These are phyloP conservation scores for Thielaviopsis cerberus DNA, from an alignment of 2,329 filamentous ascomycete genomes.

Conservation along the genomic window DNA sequence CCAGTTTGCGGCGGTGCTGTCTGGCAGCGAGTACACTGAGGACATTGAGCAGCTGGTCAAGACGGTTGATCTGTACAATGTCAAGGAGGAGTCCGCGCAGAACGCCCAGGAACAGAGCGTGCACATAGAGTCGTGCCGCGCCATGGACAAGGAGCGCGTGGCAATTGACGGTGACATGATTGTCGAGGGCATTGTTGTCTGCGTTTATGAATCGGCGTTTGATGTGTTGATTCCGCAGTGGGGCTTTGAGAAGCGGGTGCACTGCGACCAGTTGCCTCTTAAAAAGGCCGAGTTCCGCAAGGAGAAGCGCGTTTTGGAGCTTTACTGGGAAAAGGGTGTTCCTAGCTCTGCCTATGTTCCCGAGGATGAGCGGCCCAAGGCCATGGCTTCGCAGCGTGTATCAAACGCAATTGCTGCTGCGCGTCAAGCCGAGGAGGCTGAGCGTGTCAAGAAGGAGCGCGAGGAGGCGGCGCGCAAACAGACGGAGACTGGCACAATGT, in stretches of 20 bases:
- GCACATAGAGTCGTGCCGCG: slow-evolving; percentile 90
- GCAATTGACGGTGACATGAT: slow-evolving; percentile 81
- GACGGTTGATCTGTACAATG: slow-evolving; percentile 90
- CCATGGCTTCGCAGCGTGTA: slow-evolving; percentile 52
- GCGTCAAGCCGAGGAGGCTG: slow-evolving; percentile 64
- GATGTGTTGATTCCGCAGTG: slow-evolving; percentile 96
- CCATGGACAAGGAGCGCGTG: slow-evolving; percentile 80
- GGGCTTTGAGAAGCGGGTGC: slow-evolving; percentile 97
- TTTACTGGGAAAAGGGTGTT: slow-evolving; percentile 99
- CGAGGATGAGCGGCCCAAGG: slow-evolving; percentile 87
- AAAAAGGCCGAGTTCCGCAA: slow-evolving; percentile 99
- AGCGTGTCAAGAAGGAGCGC: slow-evolving; percentile 63
- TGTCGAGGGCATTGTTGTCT: slow-evolving; percentile 86
- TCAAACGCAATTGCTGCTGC: slow-evolving; percentile 59
- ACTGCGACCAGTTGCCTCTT: slow-evolving; percentile 90
- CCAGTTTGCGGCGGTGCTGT: slow-evolving; percentile 74
- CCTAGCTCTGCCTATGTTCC: slow-evolving; percentile 90
- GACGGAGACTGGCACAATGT: slow-evolving; percentile 86
- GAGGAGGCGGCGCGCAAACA: slow-evolving; percentile 85
- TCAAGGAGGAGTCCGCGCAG: slow-evolving; percentile 95
- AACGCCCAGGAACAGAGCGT: slow-evolving; percentile 97
- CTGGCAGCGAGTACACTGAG: slow-evolving; percentile 68
- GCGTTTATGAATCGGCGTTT: slow-evolving; percentile 96
- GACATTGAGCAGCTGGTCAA: slow-evolving; percentile 78
- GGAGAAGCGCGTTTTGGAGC: slow-evolving; percentile 78